A percentile compares a stretch with the other conserved stretches of the same genome.
phyloP scores from a whole-genome alignment of 2,329 filamentous ascomycete species.

The Colletotrichum destructivum region DNA sequence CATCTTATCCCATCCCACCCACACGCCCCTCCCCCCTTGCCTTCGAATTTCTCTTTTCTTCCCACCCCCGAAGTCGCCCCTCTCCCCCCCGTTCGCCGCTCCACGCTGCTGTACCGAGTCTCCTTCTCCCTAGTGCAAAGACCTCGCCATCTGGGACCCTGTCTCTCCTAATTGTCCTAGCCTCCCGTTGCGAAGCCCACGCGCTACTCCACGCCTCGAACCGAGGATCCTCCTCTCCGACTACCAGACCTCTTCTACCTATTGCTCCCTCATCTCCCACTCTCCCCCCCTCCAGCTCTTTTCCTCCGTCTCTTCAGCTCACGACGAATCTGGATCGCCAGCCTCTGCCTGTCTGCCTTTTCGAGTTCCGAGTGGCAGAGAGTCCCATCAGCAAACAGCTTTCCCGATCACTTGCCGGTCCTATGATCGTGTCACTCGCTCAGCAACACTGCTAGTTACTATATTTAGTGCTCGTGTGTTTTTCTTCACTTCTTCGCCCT shows the following conservation, averaged over 20 bases:
- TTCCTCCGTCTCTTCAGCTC: slow-evolving; percentile 34
- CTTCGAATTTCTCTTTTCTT: not conserved
- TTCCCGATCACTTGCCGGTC: slow-evolving; percentile 42
- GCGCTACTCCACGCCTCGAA: slow-evolving; percentile 10
- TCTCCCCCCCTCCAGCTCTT: slow-evolving; percentile 25
- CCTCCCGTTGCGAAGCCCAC: slow-evolving; percentile 18
- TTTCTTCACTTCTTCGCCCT: not conserved
- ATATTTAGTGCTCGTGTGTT: slow-evolving; percentile 27
- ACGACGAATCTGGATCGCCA: slow-evolving; percentile 40
- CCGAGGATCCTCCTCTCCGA: slow-evolving; percentile 29
- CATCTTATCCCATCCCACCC: not conserved
- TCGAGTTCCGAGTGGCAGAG: slow-evolving; percentile 30
- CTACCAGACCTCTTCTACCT: slow-evolving; percentile 39
- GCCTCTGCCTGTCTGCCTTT: slow-evolving; percentile 28
- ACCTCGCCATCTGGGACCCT: slow-evolving; percentile 12
- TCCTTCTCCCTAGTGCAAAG: slow-evolving; percentile 3
- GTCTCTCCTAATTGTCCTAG: slow-evolving; percentile 24
- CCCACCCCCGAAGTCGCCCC: slow-evolving; percentile 11
- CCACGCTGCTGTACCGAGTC: slow-evolving; percentile 24
- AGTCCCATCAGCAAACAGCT: slow-evolving; percentile 15
- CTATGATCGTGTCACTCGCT: slow-evolving; percentile 44
- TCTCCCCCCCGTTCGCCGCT: slow-evolving; percentile 32
- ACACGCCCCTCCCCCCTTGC: not conserved
- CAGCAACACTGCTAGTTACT: slow-evolving; percentile 31
- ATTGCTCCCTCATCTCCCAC: slow-evolving; percentile 33